A percentile compares a stretch with the other conserved stretches of the same genome.
These are phyloP conservation scores for Mycosarcoma maydis DNA, from an alignment of 1,284 basidiomycete genomes.

Conservation along the genomic window DNA sequence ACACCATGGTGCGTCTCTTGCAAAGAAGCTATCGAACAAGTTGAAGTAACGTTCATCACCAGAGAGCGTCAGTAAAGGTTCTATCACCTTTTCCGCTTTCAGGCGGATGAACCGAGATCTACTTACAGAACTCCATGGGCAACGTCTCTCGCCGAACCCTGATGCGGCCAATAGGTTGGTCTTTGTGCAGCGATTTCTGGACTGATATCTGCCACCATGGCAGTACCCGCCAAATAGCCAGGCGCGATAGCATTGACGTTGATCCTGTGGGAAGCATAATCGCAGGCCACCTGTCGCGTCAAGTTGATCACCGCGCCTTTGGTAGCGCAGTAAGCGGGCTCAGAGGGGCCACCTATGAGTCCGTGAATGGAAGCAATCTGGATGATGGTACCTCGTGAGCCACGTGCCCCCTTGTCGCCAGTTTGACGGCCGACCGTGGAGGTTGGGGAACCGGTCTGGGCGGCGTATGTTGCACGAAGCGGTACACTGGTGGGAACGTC, in stretches of 20 bases:
- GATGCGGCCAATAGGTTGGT: slow-evolving; percentile 45
- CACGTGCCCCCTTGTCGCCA: slow-evolving; percentile 38
- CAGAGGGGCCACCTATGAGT: slow-evolving; percentile 42
- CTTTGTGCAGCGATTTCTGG: slow-evolving; percentile 22
- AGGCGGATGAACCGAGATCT: no score
- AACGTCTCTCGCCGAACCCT: slow-evolving; percentile 36
- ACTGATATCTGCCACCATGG: slow-evolving; percentile 38
- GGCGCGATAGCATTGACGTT: slow-evolving; percentile 50
- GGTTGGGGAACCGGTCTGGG: slow-evolving; percentile 20
- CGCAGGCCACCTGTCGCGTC: slow-evolving; percentile 41
- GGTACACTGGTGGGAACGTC: slow-evolving; percentile 14
- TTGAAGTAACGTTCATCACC: no score
- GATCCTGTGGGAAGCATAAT: slow-evolving; percentile 44
- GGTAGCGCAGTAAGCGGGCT: slow-evolving; percentile 42
- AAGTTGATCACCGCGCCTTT: slow-evolving; percentile 47
- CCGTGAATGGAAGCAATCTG: slow-evolving; percentile 50
- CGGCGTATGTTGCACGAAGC: slow-evolving; percentile 5
- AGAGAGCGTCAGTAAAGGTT: no score
- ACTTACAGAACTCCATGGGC: slow-evolving; percentile 41
- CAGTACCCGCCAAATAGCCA: slow-evolving; percentile 37
- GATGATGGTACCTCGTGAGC: slow-evolving; percentile 40
- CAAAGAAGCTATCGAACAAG: slow-evolving; percentile 32
- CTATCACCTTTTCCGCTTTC: no score
- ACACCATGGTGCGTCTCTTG: slow-evolving; percentile 42
- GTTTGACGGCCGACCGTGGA: slow-evolving; percentile 26